Conservation (phyloP, 2,329 filamentous ascomycete species). For the Neonectria hederae region DNA sequence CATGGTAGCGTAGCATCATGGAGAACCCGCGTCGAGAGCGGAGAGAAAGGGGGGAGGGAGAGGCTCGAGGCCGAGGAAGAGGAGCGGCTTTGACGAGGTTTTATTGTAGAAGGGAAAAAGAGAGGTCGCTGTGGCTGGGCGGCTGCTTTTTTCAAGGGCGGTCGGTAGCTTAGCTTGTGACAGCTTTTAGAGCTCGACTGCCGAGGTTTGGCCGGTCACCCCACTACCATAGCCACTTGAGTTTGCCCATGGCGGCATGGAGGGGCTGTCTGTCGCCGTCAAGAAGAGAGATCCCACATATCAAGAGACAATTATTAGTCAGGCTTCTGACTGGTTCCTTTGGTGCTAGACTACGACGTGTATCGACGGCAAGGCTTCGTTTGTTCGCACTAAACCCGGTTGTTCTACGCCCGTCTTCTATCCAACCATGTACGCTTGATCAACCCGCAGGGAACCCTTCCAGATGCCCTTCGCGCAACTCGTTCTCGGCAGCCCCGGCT, state of each 20-base stretch:
- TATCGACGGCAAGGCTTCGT: slow-evolving; percentile 22
- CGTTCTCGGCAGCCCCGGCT: slow-evolving; percentile 91
- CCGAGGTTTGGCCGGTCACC: slow-evolving; percentile 41
- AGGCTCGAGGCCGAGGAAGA: slow-evolving; percentile 20
- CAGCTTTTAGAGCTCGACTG: slow-evolving; percentile 36
- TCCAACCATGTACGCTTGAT: slow-evolving; percentile 41
- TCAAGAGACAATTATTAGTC: slow-evolving; percentile 4
- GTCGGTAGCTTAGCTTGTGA: slow-evolving; percentile 43
- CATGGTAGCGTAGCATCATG: slow-evolving; percentile 51
- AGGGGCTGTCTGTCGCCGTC: slow-evolving; percentile 34
- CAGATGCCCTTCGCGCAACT: slow-evolving; percentile 76
- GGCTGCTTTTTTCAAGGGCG: slow-evolving; percentile 30
- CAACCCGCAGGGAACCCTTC: slow-evolving; percentile 26
- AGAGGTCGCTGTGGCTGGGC: slow-evolving; percentile 26
- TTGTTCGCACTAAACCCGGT: slow-evolving; percentile 12
- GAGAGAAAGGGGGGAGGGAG: slow-evolving; percentile 27
- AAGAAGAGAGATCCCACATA: slow-evolving; percentile 17
- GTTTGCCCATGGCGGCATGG: slow-evolving; percentile 35
- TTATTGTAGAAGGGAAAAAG: slow-evolving; percentile 39
- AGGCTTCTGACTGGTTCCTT: not conserved
- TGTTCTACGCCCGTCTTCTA: slow-evolving; percentile 1
- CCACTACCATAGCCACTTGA: slow-evolving; percentile 32
- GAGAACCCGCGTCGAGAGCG: slow-evolving; percentile 34
- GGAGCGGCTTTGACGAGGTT: slow-evolving; percentile 13
- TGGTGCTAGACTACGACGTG: slow-evolving; percentile 4